Conservation (phyloP, 768 basidiomycete genomes). For the Suillus decipiens region DNA sequence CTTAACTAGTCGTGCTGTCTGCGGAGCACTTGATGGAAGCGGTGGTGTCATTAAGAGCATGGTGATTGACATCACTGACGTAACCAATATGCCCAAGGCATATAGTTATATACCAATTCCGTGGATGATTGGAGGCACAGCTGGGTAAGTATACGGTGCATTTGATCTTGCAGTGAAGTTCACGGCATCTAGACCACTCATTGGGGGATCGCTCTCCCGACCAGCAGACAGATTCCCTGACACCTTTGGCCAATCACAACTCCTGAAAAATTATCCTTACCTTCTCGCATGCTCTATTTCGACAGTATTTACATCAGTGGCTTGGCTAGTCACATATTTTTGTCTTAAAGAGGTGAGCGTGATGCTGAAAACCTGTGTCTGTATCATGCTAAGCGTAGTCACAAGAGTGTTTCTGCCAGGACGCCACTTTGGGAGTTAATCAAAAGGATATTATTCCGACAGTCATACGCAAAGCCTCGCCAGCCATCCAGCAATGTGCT, state of each 20-base stretch:
- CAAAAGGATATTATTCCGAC: neutral
- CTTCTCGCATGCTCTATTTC: constrained; percentile 70
- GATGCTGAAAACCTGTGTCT: neutral
- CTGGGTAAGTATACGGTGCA: constrained; percentile 39
- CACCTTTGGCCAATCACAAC: constrained; percentile 53
- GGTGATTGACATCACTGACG: constrained; percentile 42
- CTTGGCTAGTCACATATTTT: neutral
- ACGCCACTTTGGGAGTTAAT: neutral
- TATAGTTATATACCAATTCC: constrained; percentile 60
- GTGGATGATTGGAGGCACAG: constrained; percentile 41
- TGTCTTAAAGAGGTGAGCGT: neutral
- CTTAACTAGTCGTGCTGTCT: constrained; percentile 40
- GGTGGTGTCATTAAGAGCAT: constrained; percentile 49
- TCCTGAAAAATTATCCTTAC: constrained; percentile 70
- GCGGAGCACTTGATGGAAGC: constrained; percentile 55
- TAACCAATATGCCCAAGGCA: constrained; percentile 36
- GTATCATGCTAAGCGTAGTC: neutral
- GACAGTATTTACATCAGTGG: constrained; percentile 18
- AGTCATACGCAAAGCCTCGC: no score
- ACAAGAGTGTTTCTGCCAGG: neutral
- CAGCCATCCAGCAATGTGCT: neutral
- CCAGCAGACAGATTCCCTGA: constrained; percentile 68
- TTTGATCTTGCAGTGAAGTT: neutral
- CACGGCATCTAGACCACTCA: constrained; percentile 49
- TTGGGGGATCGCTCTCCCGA: constrained; percentile 64